A percentile compares a stretch with the other conserved stretches of the same genome.
Evolutionary conservation across 2,329 filamentous ascomycete species (phyloP).

Genomic region (Bipolaris bicolor): DNA sequence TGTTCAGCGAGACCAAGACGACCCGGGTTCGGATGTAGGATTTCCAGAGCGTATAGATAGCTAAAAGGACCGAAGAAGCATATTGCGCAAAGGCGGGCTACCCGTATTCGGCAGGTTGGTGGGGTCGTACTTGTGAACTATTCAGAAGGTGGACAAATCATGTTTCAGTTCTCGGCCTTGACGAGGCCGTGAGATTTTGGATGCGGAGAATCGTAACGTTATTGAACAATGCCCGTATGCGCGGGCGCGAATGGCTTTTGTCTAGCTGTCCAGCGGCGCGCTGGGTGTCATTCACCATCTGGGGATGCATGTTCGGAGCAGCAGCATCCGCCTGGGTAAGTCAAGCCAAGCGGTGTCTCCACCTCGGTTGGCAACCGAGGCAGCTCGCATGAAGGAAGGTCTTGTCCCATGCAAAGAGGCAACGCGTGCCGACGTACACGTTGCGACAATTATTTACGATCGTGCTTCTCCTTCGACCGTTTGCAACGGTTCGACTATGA

Average conservation of each 20-base stretch:
- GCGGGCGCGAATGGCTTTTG: background rate
- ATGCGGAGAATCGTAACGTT: background rate
- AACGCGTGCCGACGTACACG: conserved; percentile 2
- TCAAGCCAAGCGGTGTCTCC: conserved; percentile 13
- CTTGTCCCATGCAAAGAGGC: conserved; percentile 7
- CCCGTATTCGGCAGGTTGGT: conserved; percentile 8
- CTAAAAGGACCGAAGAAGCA: conserved; percentile 1
- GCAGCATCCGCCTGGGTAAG: conserved; percentile 3
- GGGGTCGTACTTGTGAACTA: background rate
- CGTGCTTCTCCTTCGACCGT: conserved; percentile 10
- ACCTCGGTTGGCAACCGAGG: conserved; percentile 35
- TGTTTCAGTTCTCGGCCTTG: background rate
- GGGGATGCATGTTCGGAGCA: background rate
- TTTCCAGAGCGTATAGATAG: background rate
- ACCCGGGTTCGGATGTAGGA: background rate
- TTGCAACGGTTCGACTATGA: conserved; percentile 16
- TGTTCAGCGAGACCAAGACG: background rate
- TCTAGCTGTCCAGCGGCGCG: background rate
- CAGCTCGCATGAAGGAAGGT: conserved; percentile 1
- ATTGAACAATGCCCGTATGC: background rate
- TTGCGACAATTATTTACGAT: conserved; percentile 5
- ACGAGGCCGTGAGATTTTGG: background rate
- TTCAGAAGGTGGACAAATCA: background rate
- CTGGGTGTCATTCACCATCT: background rate
- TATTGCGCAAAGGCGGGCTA: conserved; percentile 6